phyloP scores from a whole-genome alignment of 148 eudicot genomes.

The Vaccinium corymbosum region DNA sequence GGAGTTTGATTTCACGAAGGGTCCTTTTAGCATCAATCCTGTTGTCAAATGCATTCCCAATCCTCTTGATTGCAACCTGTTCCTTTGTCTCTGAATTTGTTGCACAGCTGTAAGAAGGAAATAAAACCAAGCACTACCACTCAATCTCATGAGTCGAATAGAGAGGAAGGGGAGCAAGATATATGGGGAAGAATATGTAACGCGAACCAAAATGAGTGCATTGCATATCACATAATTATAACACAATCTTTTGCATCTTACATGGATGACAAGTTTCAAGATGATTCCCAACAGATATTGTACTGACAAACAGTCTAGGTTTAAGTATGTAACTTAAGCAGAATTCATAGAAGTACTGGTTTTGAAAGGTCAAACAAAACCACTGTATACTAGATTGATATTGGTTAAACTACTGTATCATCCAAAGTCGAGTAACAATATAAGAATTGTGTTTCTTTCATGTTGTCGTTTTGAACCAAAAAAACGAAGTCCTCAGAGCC shows the following conservation, averaged over 20 bases:
- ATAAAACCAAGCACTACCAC: neutral
- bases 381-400: neutral
- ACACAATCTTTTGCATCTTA: neutral
- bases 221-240: neutral
- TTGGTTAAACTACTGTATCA: neutral
- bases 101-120: slow-evolving; percentile 58
- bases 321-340: neutral
- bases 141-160: neutral
- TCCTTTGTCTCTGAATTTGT: slow-evolving; percentile 77
- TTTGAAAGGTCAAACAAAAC: neutral
- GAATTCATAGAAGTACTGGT: neutral
- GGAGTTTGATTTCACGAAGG: slow-evolving; percentile 85
- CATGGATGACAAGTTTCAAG: neutral
- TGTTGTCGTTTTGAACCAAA: too few species aligned
- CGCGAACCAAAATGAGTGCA: neutral
- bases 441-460: too few species aligned
- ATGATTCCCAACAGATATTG: neutral
- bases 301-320: neutral
- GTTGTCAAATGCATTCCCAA: slow-evolving; percentile 84
- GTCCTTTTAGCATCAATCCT: slow-evolving; percentile 89
- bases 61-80: slow-evolving; percentile 88
- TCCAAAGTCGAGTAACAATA: neutral
- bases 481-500: neutral
- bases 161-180: neutral
- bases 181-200: neutral